Evolutionary conservation across 2,329 filamentous ascomycete species (phyloP).

Genomic region (Tolypocladium guangdongense): DNA sequence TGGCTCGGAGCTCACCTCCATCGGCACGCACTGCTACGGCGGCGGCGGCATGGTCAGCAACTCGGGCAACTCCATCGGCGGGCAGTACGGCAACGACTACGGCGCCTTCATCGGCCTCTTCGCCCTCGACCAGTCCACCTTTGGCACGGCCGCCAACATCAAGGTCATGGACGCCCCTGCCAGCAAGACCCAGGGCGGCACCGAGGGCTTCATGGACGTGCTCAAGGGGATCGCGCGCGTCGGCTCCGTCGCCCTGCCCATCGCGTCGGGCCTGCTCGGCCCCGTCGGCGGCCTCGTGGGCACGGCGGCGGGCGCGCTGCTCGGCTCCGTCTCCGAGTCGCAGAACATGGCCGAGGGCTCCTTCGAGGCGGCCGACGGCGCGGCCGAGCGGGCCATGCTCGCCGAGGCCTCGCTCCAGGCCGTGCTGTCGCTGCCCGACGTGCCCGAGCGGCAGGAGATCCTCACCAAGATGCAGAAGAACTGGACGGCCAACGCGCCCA

Average conservation of each 20-base stretch:
- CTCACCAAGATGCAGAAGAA: neutral
- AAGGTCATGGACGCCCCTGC: neutral
- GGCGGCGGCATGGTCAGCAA: slow-evolving; percentile 10
- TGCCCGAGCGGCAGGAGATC: neutral
- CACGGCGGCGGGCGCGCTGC: neutral
- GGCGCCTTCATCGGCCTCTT: slow-evolving; percentile 7
- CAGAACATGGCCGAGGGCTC: neutral
- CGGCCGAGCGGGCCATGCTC: neutral
- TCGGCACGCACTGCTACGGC: slow-evolving; percentile 18
- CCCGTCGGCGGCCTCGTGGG: neutral
- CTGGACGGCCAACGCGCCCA: slow-evolving; percentile 3
- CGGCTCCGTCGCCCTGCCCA: neutral
- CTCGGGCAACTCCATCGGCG: slow-evolving; percentile 14
- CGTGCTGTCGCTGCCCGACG: neutral
- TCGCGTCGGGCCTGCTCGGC: neutral
- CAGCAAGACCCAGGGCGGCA: neutral
- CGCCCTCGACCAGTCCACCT: neutral
- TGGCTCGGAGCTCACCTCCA: slow-evolving; percentile 4
- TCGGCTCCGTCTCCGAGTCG: neutral
- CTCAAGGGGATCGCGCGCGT: neutral
- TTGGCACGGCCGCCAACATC: neutral
- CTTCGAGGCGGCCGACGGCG: neutral
- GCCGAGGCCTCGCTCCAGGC: neutral
- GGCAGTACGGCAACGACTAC: slow-evolving; percentile 11
- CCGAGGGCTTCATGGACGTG: neutral